Conservation (phyloP, 495 filamentous ascomycete genomes). For the Neurospora sp. region DNA sequence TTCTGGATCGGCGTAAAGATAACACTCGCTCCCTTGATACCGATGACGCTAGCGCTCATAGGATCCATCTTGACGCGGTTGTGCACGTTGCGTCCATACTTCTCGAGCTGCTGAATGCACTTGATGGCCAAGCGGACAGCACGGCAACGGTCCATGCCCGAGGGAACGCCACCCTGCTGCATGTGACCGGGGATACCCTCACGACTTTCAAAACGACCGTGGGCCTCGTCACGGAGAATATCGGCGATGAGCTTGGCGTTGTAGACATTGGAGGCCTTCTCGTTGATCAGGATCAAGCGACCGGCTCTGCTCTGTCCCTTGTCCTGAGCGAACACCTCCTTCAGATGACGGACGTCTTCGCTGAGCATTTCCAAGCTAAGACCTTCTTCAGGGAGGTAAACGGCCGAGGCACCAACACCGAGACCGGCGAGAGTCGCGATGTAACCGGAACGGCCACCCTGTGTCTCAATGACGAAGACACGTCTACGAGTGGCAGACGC, state of each 20-base stretch:
- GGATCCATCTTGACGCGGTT: conserved; percentile 61
- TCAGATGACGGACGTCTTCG: conserved; percentile 81
- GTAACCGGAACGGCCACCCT: conserved; percentile 91
- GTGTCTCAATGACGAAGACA: conserved; percentile 96
- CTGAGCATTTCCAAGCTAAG: conserved; percentile 90
- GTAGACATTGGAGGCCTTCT: conserved; percentile 83
- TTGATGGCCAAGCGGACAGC: conserved; percentile 86
- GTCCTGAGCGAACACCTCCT: conserved; percentile 75
- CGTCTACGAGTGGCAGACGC: conserved; percentile 84
- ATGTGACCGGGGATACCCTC: conserved; percentile 93
- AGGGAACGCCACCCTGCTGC: conserved; percentile 89
- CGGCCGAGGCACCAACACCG: conserved; percentile 81
- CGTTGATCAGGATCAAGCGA: conserved; percentile 89
- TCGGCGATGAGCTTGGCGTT: conserved; percentile 86
- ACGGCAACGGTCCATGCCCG: conserved; percentile 90
- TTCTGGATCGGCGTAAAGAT: conserved; percentile 70
- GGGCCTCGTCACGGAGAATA: conserved; percentile 90
- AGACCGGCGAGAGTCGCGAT: conserved; percentile 85
- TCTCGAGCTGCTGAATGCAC: conserved; percentile 82
- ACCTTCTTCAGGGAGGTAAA: conserved; percentile 96
- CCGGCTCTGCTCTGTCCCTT: conserved; percentile 84
- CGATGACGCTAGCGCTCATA: conserved; percentile 70
- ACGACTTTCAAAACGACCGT: conserved; percentile 86
- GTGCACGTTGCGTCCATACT: conserved; percentile 53
- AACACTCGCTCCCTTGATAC: conserved; percentile 81